A percentile compares a stretch with the other conserved stretches of the same genome.
These are phyloP conservation scores for Candida saitoana DNA, from an alignment of 805 yeast genomes.

Conservation along the genomic window DNA sequence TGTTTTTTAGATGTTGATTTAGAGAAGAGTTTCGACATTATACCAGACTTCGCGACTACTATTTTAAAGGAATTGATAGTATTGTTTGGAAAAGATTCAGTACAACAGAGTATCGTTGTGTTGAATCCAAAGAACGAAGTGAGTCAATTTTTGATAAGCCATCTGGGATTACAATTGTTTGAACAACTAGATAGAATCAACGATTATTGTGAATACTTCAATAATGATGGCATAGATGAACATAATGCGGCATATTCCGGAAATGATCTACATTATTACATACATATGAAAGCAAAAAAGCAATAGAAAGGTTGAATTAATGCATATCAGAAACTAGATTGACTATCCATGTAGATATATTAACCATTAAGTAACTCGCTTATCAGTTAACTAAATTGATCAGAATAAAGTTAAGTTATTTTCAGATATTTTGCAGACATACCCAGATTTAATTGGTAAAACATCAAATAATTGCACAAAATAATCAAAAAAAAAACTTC, in stretches of 20 bases:
- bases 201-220: conserved; percentile 20
- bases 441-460: no score
- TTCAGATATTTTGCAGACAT: no score
- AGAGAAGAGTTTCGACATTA: conserved; percentile 14
- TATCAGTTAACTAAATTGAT: no score
- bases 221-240: conserved; percentile 6
- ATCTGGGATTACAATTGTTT: conserved; percentile 24
- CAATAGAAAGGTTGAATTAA: no score
- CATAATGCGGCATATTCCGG: neutral
- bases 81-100: conserved; percentile 31
- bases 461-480: no score
- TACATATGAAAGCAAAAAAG: conserved; percentile 1
- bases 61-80: conserved; percentile 18
- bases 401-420: no score
- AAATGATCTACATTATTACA: conserved; percentile 1
- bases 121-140: conserved; percentile 28
- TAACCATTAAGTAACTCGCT: no score
- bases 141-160: conserved; percentile 25
- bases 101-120: conserved; percentile 27
- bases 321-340: no score
- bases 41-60: conserved; percentile 23
- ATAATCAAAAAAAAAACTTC: no score
- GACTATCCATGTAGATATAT: no score
- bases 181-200: conserved; percentile 33
- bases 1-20: conserved; percentile 1